phyloP scores from a whole-genome alignment of 768 basidiomycete species.

The Zangia roseola region DNA sequence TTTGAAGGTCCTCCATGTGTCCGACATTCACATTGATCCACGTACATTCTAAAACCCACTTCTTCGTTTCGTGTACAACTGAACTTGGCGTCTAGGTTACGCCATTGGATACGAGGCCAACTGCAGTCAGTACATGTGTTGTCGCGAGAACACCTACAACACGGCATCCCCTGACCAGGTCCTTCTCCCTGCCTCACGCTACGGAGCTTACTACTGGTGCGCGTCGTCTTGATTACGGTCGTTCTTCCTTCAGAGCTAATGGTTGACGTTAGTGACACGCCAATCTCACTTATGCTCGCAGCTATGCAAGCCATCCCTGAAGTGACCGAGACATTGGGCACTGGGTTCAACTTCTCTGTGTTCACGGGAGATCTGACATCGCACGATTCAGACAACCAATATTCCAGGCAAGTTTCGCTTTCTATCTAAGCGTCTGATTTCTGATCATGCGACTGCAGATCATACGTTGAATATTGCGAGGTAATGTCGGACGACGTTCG shows the following conservation, averaged over 20 bases:
- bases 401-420: slow-evolving; percentile 43
- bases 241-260: neutral
- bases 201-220: slow-evolving; percentile 40
- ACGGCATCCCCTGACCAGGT: slow-evolving; percentile 44
- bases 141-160: slow-evolving; percentile 53
- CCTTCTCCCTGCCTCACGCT: slow-evolving; percentile 60
- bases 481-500: slow-evolving; percentile 27
- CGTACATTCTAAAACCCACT: slow-evolving; percentile 38
- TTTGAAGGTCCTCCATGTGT: slow-evolving; percentile 48
- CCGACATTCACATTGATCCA: slow-evolving; percentile 51
- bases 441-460: slow-evolving; percentile 34
- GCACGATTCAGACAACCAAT: slow-evolving; percentile 67
- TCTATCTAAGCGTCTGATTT: neutral
- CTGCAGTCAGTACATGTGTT: slow-evolving; percentile 63
- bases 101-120: slow-evolving; percentile 70
- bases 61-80: neutral
- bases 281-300: slow-evolving; percentile 53
- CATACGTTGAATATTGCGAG: slow-evolving; percentile 60
- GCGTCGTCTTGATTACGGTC: neutral
- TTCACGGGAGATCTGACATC: slow-evolving; percentile 76
- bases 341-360: slow-evolving; percentile 61
- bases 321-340: slow-evolving; percentile 55
- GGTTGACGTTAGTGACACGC: slow-evolving; percentile 48
- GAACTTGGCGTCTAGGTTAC: slow-evolving; percentile 44
- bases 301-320: slow-evolving; percentile 65